A percentile compares a stretch with the other conserved stretches of the same genome.
phyloP scores from a whole-genome alignment of 1,139 yeast species.

The Trichomonascaceae sp. region DNA sequence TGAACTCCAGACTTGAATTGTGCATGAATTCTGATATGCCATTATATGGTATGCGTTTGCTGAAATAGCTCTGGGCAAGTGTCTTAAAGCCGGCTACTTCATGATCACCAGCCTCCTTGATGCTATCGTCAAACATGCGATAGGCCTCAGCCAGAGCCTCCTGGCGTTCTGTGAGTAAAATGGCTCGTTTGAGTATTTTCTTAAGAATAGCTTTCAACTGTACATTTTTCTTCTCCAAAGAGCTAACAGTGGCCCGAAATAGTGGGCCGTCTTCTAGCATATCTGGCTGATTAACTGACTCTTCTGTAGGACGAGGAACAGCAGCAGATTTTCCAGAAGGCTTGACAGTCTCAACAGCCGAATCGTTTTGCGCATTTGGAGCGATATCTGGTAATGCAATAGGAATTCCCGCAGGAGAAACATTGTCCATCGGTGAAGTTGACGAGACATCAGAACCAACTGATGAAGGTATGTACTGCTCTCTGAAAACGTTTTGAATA shows the following conservation, averaged over 20 bases:
- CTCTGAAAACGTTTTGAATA: background rate
- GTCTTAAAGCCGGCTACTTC: constrained; percentile 23
- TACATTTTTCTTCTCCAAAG: constrained; percentile 50
- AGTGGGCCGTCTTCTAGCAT: constrained; percentile 63
- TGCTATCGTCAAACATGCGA: constrained; percentile 29
- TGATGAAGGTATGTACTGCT: constrained; percentile 1
- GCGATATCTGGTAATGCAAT: background rate
- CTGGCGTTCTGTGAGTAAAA: constrained; percentile 34
- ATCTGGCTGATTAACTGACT: background rate
- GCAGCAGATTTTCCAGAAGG: background rate
- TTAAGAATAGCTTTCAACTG: constrained; percentile 42
- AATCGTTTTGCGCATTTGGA: background rate
- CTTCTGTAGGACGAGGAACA: constrained; percentile 5
- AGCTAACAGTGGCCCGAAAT: constrained; percentile 52
- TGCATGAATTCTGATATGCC: constrained; percentile 20
- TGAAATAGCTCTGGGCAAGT: constrained; percentile 29
- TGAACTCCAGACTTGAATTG: constrained; percentile 25
- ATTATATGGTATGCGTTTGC: constrained; percentile 18
- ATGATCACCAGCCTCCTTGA: constrained; percentile 25
- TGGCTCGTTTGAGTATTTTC: constrained; percentile 35
- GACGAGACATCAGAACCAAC: constrained; percentile 2
- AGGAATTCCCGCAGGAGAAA: background rate
- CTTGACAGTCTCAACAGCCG: background rate
- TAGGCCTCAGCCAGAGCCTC: constrained; percentile 33
- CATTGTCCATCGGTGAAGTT: background rate